Conservation (phyloP, 495 filamentous ascomycete species). For the Daldinia decipiens region DNA sequence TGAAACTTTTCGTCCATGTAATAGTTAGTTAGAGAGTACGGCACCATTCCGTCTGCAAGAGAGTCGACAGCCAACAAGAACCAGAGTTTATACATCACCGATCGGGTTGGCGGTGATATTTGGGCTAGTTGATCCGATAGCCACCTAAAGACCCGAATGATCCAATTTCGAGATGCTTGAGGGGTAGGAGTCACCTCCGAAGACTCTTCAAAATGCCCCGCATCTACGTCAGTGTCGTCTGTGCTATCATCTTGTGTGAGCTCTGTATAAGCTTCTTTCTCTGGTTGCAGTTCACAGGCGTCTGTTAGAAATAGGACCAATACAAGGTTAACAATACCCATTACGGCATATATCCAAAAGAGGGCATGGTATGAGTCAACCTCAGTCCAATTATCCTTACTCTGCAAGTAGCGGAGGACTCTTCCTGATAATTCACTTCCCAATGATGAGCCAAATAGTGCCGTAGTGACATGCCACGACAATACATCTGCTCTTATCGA, state of each 20-base stretch:
- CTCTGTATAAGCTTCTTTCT: slow-evolving; percentile 51
- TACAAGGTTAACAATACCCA: slow-evolving; percentile 73
- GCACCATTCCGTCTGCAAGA: slow-evolving; percentile 80
- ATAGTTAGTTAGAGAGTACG: slow-evolving; percentile 76
- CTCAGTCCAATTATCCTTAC: slow-evolving; percentile 61
- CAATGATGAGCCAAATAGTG: slow-evolving; percentile 71
- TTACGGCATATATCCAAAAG: slow-evolving; percentile 73
- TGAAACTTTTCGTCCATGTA: slow-evolving; percentile 82
- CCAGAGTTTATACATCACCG: slow-evolving; percentile 74
- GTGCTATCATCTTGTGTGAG: slow-evolving; percentile 55
- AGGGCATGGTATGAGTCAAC: slow-evolving; percentile 72
- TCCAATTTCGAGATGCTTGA: slow-evolving; percentile 30
- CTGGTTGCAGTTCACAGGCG: slow-evolving; percentile 65
- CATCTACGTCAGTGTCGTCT: slow-evolving; percentile 6
- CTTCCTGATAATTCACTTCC: slow-evolving; percentile 75
- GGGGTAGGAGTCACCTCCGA: slow-evolving; percentile 17
- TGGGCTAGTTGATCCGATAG: slow-evolving; percentile 55
- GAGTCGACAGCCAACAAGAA: slow-evolving; percentile 82
- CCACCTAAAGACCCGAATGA: slow-evolving; percentile 45
- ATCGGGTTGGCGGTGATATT: slow-evolving; percentile 66
- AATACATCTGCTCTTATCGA: slow-evolving; percentile 75
- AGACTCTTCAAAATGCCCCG: slow-evolving; percentile 22
- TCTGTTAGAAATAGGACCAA: slow-evolving; percentile 68
- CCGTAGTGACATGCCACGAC: slow-evolving; percentile 75
- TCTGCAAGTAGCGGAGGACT: slow-evolving; percentile 64